phyloP scores from a whole-genome alignment of 345 rosid genomes.

The Trapa bicornis region DNA sequence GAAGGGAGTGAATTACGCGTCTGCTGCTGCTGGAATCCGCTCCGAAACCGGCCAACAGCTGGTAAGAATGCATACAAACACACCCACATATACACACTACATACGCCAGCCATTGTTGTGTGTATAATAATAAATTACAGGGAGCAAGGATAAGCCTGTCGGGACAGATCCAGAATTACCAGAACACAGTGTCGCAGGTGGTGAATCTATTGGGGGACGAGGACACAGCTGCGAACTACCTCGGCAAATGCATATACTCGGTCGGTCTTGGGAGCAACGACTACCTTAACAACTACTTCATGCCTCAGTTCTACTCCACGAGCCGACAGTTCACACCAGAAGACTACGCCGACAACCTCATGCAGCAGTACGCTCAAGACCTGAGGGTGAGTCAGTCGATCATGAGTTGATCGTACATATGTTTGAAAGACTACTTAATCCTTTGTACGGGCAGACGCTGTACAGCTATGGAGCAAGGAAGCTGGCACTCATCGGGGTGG shows the following conservation, averaged over 20 bases:
- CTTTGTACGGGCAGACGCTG: constrained; percentile 13
- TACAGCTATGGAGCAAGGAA: constrained; percentile 40
- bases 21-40: constrained; percentile 43
- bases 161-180: constrained; percentile 61
- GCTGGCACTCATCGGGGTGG: constrained; percentile 27
- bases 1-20: constrained; percentile 42
- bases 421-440: no score
- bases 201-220: constrained; percentile 52
- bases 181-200: constrained; percentile 43
- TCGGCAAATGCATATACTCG: constrained; percentile 60
- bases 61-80: constrained; percentile 4
- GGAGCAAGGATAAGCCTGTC: constrained; percentile 61
- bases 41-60: constrained; percentile 27
- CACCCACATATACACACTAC: neutral
- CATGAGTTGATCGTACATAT: no score
- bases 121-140: constrained; percentile 13
- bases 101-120: neutral
- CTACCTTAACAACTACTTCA: constrained; percentile 87
- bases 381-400: constrained; percentile 27
- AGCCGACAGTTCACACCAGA: constrained; percentile 42
- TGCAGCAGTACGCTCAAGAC: constrained; percentile 38
- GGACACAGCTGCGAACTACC: constrained; percentile 37
- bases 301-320: constrained; percentile 54
- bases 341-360: constrained; percentile 48
- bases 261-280: constrained; percentile 90